These are phyloP conservation scores for Staphylotrichum longicolle DNA, from an alignment of 495 filamentous ascomycete species.

Conservation along the genomic window DNA sequence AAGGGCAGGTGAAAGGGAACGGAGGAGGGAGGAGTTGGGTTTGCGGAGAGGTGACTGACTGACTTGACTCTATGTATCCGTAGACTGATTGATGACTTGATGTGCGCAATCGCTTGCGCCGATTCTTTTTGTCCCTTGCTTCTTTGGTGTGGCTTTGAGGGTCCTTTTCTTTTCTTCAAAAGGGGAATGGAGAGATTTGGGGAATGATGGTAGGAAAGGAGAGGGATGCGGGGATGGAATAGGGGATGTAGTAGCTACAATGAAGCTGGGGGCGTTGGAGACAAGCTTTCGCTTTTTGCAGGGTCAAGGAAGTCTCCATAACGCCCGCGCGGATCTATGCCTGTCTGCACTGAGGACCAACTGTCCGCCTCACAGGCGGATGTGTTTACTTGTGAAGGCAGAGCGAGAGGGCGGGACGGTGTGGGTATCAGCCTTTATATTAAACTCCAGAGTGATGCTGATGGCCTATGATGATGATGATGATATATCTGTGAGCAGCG, in stretches of 20 bases:
- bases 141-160: neutral
- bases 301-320: too few species aligned
- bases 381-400: neutral
- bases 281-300: too few species aligned
- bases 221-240: too few species aligned
- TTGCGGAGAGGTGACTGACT: too few species aligned
- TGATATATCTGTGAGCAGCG: neutral
- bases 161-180: too few species aligned
- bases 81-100: conserved; percentile 3
- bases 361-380: too few species aligned
- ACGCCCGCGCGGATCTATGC: too few species aligned
- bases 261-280: too few species aligned
- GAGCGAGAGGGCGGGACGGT: neutral
- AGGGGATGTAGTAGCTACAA: too few species aligned
- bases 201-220: neutral
- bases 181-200: neutral
- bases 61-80: neutral
- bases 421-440: conserved; percentile 1
- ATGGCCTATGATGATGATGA: neutral
- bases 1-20: neutral
- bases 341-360: too few species aligned
- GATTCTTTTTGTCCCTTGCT: neutral
- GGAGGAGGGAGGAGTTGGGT: neutral
- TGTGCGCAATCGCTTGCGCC: conserved; percentile 13
- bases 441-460: neutral